Evolutionary conservation across 2,329 filamentous ascomycete species (phyloP), one percentile per base, ranked within the genome.

Genomic region (Botrytis sinoallii): DNA sequence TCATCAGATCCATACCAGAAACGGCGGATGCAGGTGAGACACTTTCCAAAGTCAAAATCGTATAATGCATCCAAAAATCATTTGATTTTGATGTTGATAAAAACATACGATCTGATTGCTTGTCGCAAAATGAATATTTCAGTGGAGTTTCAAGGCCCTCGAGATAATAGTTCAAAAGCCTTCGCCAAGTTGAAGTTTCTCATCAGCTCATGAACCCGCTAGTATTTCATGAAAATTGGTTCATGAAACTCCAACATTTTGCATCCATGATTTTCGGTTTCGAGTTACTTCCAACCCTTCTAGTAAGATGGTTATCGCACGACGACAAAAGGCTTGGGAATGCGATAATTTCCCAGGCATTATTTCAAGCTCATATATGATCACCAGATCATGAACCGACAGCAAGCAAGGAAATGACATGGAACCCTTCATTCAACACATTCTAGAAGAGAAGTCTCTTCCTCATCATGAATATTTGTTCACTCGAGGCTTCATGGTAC

Each of bases 81-180:
- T 29, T 55, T 55, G 12, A 29, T 55, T 7, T 29, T 18, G 10
- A 6, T n/a, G 48, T n/a, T 14, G 14, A 29, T 29, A 1, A 0
- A 55, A 55, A 55, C 25, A 55, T 55, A 3, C 14, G 0, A 3
- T 29, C 0, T 16, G 14, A 29, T 55, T 29, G 2, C 3, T 55
- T 3, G 3, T 1, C 12, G 4, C 1, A 55, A 1, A 16, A 8
- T 22, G 7, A 46, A 22, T 46, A 18, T 1, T 46, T 22, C 44
- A 3, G 18, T 8, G 18, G 3, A 22, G 18, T 20, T 22, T 22
- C 44, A 7, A 46, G 22, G 1, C 44, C 44, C 44, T 46, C 18
- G 0, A 9, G 0, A 8, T 22, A 22, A 46, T 7, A 3, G 6
- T 8, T 16, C 14, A 16, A 8, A 29, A 55, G 12, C 12, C 1